These are phyloP conservation scores for Metarhizium album DNA, from an alignment of 2,329 filamentous ascomycete genomes.

Conservation along the genomic window DNA sequence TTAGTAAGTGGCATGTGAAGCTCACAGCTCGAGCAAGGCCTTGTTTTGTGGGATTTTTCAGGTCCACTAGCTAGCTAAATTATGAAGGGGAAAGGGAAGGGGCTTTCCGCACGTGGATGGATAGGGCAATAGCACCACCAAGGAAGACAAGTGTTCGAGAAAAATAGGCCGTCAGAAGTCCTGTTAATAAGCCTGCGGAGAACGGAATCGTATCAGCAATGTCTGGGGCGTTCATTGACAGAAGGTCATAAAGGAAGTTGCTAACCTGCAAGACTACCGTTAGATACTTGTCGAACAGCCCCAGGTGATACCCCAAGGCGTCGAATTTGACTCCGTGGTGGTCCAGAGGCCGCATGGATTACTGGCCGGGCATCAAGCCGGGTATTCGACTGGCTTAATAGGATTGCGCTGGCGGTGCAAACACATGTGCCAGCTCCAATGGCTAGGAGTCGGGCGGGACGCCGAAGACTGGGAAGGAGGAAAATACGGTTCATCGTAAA, in stretches of 20 bases:
- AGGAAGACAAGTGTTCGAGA: conserved; percentile 59
- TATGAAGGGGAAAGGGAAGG: conserved; percentile 10
- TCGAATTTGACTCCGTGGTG: neutral
- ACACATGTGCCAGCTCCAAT: conserved; percentile 17
- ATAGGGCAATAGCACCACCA: conserved; percentile 52
- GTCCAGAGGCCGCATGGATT: neutral
- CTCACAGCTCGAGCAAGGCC: neutral
- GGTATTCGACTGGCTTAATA: conserved; percentile 15
- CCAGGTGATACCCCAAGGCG: conserved; percentile 14
- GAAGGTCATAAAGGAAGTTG: conserved; percentile 1
- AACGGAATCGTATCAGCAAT: neutral
- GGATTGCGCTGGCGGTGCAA: conserved; percentile 13
- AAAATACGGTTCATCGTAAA: conserved; percentile 1
- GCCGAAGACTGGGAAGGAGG: neutral
- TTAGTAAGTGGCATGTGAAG: neutral
- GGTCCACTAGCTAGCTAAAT: neutral
- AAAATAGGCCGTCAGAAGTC: conserved; percentile 57
- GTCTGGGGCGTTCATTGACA: neutral
- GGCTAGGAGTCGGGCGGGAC: conserved; percentile 12
- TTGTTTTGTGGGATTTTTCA: neutral
- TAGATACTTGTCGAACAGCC: conserved; percentile 38
- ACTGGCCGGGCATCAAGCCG: conserved; percentile 18
- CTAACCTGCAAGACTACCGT: conserved; percentile 42
- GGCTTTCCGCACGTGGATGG: conserved; percentile 46
- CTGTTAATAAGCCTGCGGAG: conserved; percentile 45